Evolutionary conservation across 352 stramenopile species (phyloP), one percentile per base, ranked within the genome.

Genomic region (Phytophthora pluvialis): DNA sequence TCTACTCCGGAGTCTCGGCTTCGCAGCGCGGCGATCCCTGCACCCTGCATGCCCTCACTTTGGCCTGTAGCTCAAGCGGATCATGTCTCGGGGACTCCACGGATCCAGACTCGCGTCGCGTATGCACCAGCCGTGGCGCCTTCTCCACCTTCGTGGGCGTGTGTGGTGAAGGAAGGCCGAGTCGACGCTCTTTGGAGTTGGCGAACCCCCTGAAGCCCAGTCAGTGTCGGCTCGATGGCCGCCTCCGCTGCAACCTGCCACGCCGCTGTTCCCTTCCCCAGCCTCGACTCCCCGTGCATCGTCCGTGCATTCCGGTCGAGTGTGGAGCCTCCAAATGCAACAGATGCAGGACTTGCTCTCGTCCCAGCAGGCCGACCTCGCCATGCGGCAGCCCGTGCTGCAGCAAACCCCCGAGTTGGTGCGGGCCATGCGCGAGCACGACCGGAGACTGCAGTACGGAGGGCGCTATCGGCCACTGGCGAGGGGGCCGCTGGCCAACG

Each of bases 111-210:
- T n/a, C n/a, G n/a, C n/a, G n/a, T n/a, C n/a, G n/a, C n/a, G n/a
- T n/a, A n/a, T n/a, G n/a, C n/a, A n/a, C n/a, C n/a, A n/a, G n/a
- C n/a, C 12, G 13, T 32, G 43, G n/a, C 2, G 3, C 25, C 8
- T 48, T 15, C 43, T 16, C 4, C 25, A 21, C 5, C 25, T 16
- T 49, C 43, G 3, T 49, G 43, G 43, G 43, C 25, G 3, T 10
- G 21, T 21, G 26, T 49, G 18, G 43, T 49, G 25, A 49, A 49
- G 26, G 10, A 49, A 49, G 43, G 25, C 13, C 44, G 44, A 48
- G 21, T 48, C 42, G 31, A 25, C 10, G 32, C 4, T 16, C 25
- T 3, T 3, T 16, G 42, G 21, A 7, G 5, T 32, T 33, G 4
- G 10, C 6, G 26, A 48, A 13, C 4, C 39, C 18, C 39, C 39